Base-by-base conservation (phyloP, 2,329 filamentous ascomycete species). In the Aspergillus pseudoglaucus region DNA sequence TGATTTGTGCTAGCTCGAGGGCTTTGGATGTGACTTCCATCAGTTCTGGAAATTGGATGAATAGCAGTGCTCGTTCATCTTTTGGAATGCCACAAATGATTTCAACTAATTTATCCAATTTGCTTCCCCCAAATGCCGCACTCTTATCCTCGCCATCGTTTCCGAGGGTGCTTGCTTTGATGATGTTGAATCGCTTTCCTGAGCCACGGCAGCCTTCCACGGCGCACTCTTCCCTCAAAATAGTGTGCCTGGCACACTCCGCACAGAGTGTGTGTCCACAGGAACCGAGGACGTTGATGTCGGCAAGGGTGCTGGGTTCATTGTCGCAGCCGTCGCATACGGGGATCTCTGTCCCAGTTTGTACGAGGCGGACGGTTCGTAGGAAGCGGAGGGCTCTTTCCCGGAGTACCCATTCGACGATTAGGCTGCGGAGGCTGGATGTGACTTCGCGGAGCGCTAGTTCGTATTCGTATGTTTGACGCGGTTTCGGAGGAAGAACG, bases 191-290 rank as follows among this genome's bases (percentile, higher is more conserved):
- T 6, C 54, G 50, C 30, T 65, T 58, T 39, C 72, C 65, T 3
- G 64, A 55, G 1, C 65, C 67, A 3, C 59, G 57, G 53, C 78
- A 81, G 8, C 65, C 68, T 1, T 48, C 4, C 1, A 71, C 65
- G 3, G 59, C 54, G 48, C 76, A 79, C 42, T 64, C 61, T 37
- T 69, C 64, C 18, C 51, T 51, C 15, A 42, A 35, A 12, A 52
- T 42, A 4, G 56, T 55, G 14, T 46, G 14, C 4, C 48, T 48
- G 15, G 68, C 56, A 46, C 76, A 79, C 1, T 46, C 39, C 17
- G 60, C 53, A 57, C 78, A 81, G n/a, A 76, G 55, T 1, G 68
- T 51, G 55, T 82, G 79, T 0, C 79, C 79, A 51, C 79, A 82
- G 5, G 64, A 64, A 0, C 69, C 68, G 8, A 79, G 66, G 4